These are phyloP conservation scores for Pseudocercospora ulei DNA, from an alignment of 2,329 filamentous ascomycete genomes.

Conservation along the genomic window DNA sequence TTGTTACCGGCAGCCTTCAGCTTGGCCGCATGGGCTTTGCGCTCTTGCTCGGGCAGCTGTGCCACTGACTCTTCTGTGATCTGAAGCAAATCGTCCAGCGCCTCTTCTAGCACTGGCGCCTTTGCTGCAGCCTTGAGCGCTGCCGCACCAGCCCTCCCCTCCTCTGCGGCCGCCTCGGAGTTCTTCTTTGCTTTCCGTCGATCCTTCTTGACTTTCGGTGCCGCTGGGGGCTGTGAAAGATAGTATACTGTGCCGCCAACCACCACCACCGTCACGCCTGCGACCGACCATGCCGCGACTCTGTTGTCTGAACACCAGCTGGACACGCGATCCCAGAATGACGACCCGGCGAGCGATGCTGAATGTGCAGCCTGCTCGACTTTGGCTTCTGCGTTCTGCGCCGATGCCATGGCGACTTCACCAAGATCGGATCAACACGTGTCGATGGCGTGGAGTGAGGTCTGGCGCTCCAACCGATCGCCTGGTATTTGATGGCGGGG, in stretches of 20 bases:
- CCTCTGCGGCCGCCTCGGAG: constrained; percentile 43
- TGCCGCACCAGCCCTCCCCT: constrained; percentile 22
- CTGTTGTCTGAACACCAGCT: constrained; percentile 94
- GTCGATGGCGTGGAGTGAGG: constrained; percentile 10
- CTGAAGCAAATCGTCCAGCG: constrained; percentile 43
- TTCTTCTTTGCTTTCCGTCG: constrained; percentile 75
- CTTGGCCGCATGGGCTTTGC: constrained; percentile 78
- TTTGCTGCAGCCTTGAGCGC: constrained; percentile 25
- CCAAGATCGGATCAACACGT: constrained; percentile 4
- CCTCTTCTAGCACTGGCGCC: constrained; percentile 32
- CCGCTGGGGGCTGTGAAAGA: constrained; percentile 45
- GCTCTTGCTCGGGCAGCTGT: constrained; percentile 51
- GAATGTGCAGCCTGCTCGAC: constrained; percentile 20
- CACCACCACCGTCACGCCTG: constrained; percentile 84
- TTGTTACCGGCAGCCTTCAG: constrained; percentile 94
- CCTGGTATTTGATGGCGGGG: constrained; percentile 8
- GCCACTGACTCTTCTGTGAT: constrained; percentile 41
- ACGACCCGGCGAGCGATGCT: constrained; percentile 48
- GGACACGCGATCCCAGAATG: constrained; percentile 80
- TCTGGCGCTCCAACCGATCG: constrained; percentile 5
- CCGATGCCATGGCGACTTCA: constrained; percentile 17
- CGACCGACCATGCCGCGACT: constrained; percentile 88
- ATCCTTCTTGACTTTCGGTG: constrained; percentile 70
- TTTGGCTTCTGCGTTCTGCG: constrained; percentile 16
- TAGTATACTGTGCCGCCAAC: constrained; percentile 92